phyloP scores from a whole-genome alignment of 305 asterid species.

The Andrographis paniculata region DNA sequence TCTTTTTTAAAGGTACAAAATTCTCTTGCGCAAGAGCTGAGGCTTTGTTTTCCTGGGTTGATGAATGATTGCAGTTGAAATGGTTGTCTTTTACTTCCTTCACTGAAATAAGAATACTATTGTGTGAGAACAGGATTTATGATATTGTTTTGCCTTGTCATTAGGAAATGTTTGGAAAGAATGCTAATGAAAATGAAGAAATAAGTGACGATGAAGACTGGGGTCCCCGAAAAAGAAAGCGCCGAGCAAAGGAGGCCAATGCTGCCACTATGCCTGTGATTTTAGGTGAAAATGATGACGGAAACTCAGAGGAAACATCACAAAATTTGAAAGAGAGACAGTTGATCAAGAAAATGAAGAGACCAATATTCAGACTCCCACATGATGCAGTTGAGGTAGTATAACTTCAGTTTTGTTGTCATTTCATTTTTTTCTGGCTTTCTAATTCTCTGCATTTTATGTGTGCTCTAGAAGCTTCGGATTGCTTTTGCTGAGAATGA shows the following conservation, averaged over 20 bases:
- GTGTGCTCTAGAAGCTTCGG: constrained; percentile 70
- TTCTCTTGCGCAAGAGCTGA: too few species aligned
- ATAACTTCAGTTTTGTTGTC: constrained; percentile 4
- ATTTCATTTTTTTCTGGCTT: constrained; percentile 1
- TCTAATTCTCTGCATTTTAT: constrained; percentile 22
- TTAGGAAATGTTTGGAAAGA: constrained; percentile 91
- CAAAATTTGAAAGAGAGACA: constrained; percentile 26
- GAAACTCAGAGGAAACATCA: constrained; percentile 26
- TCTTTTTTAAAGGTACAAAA: too few species aligned
- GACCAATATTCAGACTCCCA: constrained; percentile 69
- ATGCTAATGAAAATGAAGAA: constrained; percentile 44
- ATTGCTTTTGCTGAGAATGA: constrained; percentile 78
- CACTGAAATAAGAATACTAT: too few species aligned
- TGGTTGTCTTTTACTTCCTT: too few species aligned
- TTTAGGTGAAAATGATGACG: constrained; percentile 40
- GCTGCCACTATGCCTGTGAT: constrained; percentile 53
- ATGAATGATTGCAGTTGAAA: too few species aligned
- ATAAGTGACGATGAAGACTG: constrained; percentile 96
- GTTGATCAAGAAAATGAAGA: constrained; percentile 30
- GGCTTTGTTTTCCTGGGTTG: too few species aligned
- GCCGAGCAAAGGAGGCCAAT: constrained; percentile 60
- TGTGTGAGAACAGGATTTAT: not conserved
- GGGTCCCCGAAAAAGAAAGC: constrained; percentile 73
- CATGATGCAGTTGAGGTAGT: constrained; percentile 68
- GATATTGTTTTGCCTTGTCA: constrained; percentile 17